These are phyloP conservation scores for Phytophthora quininea DNA, from an alignment of 352 stramenopile genomes.

Conservation along the genomic window DNA sequence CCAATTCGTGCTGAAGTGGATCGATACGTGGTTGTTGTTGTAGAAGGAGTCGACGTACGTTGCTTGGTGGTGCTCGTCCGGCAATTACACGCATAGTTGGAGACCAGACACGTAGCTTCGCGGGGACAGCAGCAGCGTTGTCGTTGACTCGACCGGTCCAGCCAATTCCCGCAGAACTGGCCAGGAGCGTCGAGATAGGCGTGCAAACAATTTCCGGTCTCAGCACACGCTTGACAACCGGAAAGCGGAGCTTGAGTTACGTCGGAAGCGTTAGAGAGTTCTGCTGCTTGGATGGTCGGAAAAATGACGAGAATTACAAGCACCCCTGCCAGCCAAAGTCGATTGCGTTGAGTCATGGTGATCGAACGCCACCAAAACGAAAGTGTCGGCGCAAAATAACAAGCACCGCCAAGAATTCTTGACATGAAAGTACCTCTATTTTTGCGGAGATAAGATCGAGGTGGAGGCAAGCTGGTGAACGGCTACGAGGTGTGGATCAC, in stretches of 20 bases:
- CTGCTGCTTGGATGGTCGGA: conserved; percentile 6
- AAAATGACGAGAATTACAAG: not conserved
- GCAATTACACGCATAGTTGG: conserved; percentile 40
- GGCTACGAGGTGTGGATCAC: not conserved
- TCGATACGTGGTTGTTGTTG: not conserved
- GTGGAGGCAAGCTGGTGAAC: not conserved
- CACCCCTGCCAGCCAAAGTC: conserved; percentile 17
- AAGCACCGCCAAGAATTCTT: conserved; percentile 1
- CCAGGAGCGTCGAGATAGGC: conserved; percentile 32
- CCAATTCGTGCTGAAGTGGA: conserved; percentile 8
- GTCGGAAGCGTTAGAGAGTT: conserved; percentile 19
- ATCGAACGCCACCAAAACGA: conserved; percentile 20
- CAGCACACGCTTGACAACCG: conserved; percentile 34
- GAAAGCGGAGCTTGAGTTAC: conserved; percentile 23
- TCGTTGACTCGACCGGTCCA: conserved; percentile 28
- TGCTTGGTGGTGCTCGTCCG: conserved; percentile 23
- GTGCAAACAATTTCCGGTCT: conserved; percentile 26
- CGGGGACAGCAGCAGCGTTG: conserved; percentile 41
- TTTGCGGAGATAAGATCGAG: conserved; percentile 13
- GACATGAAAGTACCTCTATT: conserved; percentile 10
- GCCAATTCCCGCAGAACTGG: conserved; percentile 41
- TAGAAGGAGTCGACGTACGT: not conserved
- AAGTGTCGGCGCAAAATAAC: not conserved
- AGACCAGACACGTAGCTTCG: conserved; percentile 29
- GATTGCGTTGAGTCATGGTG: conserved; percentile 37